A percentile compares a stretch with the other conserved stretches of the same genome.
phyloP scores from a whole-genome alignment of 2,329 filamentous ascomycete genomes.

The Cryphonectria japonica region DNA sequence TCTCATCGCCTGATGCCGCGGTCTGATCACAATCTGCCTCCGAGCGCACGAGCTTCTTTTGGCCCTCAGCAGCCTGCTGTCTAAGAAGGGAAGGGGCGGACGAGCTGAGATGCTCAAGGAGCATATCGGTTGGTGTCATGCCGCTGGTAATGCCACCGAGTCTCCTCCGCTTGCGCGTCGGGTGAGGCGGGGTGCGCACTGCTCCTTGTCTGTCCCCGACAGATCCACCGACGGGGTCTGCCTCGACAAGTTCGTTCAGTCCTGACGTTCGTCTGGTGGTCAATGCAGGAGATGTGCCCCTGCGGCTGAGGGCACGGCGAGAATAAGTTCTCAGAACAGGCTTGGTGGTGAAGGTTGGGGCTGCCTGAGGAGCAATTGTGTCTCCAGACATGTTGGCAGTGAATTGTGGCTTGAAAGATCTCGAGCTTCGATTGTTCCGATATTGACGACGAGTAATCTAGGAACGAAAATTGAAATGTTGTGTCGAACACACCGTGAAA shows the following conservation, averaged over 20 bases:
- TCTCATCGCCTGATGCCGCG: background rate
- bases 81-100: constrained; percentile 3
- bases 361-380: background rate
- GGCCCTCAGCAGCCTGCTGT: background rate
- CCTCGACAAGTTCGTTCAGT: background rate
- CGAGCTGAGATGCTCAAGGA: constrained; percentile 20
- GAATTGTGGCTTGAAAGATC: background rate
- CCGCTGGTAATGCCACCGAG: background rate
- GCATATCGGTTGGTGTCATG: constrained; percentile 22
- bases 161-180: background rate
- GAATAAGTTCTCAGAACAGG: constrained; percentile 20
- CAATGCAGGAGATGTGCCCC: background rate
- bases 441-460: no score
- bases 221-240: background rate
- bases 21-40: background rate
- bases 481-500: background rate
- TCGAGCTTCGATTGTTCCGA: background rate
- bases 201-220: background rate
- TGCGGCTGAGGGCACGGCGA: constrained; percentile 19
- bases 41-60: background rate
- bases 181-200: background rate
- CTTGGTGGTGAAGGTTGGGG: background rate
- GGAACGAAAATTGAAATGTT: background rate
- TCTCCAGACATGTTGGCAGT: background rate
- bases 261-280: background rate